Base-by-base conservation (phyloP, 2,329 filamentous ascomycete species). In the Berkeleyomyces basicola region DNA sequence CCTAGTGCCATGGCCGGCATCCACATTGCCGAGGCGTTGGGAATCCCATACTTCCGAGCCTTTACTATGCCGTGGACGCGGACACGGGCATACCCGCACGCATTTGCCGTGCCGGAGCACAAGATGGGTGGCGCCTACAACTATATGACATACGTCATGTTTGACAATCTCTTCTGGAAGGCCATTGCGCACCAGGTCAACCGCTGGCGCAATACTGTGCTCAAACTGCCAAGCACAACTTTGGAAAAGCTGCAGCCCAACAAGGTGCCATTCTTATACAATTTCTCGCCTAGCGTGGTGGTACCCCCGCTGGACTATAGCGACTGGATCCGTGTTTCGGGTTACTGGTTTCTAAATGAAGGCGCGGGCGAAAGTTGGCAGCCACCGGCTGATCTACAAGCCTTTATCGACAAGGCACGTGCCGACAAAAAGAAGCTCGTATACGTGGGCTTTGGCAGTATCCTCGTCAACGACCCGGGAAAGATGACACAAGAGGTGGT, bases 21-120 rank as follows among this genome's bases (percentile, higher is more conserved):
- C 61, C 93, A 99, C 72, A 95, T 99, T 67, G 93, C 93, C 1
- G 93, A 99, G 74, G 90, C 90, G 33, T 79, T 99, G 1, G 80
- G 83, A 11, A 95, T 99, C 53, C 93, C 93, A 0, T 99, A 99
- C 72, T 97, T 97, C 76, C 84, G 93, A 63, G 92, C 91, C 0
- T 99, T 99, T 71, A 95, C 90, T 16, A 99, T 99, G 93, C 93
- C 93, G 0, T 99, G 93, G 93, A 96, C 93, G 0, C 84, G 91
- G 58, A 99, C 93, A 14, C 81, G 93, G 61, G 90, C 92, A 0
- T 99, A 99, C 69, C 93, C 93, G 2, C 93, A 99, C 73, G 93
- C 93, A 0, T 99, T 99, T 73, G 87, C 92, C 36, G 91, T 95
- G 66, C 88, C 90, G 1, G 88, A 95, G 66, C 85, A 88, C 73